Evolutionary conservation across 2,329 filamentous ascomycete genomes (phyloP), one percentile per base, ranked within the genome.

Genomic region (Dothideomycetes sp.): DNA sequence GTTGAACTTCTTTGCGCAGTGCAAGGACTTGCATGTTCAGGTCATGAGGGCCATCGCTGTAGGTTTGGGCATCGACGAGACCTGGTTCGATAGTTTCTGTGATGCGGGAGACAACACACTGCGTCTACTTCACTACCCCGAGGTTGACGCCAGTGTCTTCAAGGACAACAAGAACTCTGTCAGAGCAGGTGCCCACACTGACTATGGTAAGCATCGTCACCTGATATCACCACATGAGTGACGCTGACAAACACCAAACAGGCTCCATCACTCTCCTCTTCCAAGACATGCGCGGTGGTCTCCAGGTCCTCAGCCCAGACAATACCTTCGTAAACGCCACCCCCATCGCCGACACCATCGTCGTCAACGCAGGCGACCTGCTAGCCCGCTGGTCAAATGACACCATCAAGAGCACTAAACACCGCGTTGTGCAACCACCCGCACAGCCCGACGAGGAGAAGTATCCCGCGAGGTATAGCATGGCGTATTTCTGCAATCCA

Each of bases 401-500:
- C 53, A 82, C 75, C 4, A 94, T 95, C 63, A 87, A 83, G 64
- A 89, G 83, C 55, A 95, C 88, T 3, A 76, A 87, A 44, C 88
- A 95, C 60, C 77, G 87, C 9, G 88, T 95, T 1, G 84, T 95
- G 4, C 84, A 94, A 63, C 88, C 88, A 2, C 83, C 84, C 1
- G 52, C 57, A 4, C 57, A 57, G 30, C 45, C 51, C 9, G 56
- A 61, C 1, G 65, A 68, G 12, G 70, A 69, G 3, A 70, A 69
- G 14, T 81, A 93, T 58, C 85, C 86, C 1, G 70, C 85, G 1
- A 49, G 67, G 19, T 95, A 95, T 55, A 89, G 82, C 51, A 81
- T 95, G 55, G 88, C 87, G 51, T 95, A 93, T 63, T 93, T 94
- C 57, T 93, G 86, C 67, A 89, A 93, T 50, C 85, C 86, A 7